Base-by-base conservation (phyloP, 805 yeast genomes). In the Nakazawaea peltata region DNA sequence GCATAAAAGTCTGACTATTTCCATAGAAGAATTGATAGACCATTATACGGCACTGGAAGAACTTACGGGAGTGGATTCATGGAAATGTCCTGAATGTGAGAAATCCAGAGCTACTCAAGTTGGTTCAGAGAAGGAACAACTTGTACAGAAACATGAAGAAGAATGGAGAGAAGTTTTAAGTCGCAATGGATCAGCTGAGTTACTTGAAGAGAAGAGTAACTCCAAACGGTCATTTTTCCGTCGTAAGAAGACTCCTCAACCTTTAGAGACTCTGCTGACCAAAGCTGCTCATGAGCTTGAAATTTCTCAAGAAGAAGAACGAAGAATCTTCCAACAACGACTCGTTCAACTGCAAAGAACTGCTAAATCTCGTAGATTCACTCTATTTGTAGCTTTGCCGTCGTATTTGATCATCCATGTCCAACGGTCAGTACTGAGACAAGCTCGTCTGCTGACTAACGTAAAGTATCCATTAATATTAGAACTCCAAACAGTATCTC, bases 61-160 rank as follows among this genome's bases (percentile, higher is more conserved):
- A 3, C 55, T 82, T 34, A 61, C 65, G n/a, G 64, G 85, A 18
- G 88, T 78, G 5, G 81, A 82, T 56, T 84, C 92, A 1, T 82
- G 94, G 94, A 72, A 78, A 43, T 82, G 94, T 60, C 88, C 92
- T 6, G 71, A 74, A 36, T 82, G 94, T 58, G 56, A 54, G 34
- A 57, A 68, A 40, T 30, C 37, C 37, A 40, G 44, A 28, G 11
- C 31, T 39, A 26, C 28, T 44, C 41, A 21, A 38, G 45, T 51
- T 41, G 30, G 33, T 31, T 33, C 15, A 30, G 39, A 39, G 46
- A 39, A 38, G 33, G 23, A 44, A 40, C 27, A 44, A 34, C 32
- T 28, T 32, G 2, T 18, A 18, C 43, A 14, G 13, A 19, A 21
- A 21, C 32, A 32, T 17, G 32, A 36, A 10, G 54, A 47, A 51